Base-by-base conservation (phyloP, 1,284 basidiomycete genomes). In the Sanghuangporus weigelae region DNA sequence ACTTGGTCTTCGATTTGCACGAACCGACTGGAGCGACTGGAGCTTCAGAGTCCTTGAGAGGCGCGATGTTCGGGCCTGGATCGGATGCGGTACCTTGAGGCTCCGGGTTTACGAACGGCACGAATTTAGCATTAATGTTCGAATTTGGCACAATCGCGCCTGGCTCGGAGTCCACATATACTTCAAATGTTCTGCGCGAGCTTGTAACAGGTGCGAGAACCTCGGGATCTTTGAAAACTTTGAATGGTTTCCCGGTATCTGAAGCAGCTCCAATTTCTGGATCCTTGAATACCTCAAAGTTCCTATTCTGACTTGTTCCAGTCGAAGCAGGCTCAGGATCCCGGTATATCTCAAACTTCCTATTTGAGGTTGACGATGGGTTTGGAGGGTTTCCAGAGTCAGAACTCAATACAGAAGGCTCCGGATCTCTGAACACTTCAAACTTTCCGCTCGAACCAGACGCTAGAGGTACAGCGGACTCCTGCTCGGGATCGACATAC, bases 61-160 rank as follows among this genome's bases (percentile, higher is more conserved):
- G 19, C 38, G 38, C 14, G n/a, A 42, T 44, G 19, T 57, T 57
- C 3, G 56, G 5, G 16, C 16, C 70, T 38, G 78, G 75, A 63
- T 73, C 71, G 36, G 84, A 81, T 21, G 76, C 80, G 31, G 82
- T 68, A 26, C 85, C 77, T 69, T 81, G 81, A 35, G 83, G 73
- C 63, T 35, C 85, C 83, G 16, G 83, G 26, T 58, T 48, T 35
- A 21, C 48, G 42, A 23, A 57, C 11, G 62, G 64, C 8, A 64
- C 39, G 42, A 66, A 62, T 36, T 63, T 63, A n/a, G 63, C 19
- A 31, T 7, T 21, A 6, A 11, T 42, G 39, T 38, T 12, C 16
- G 44, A 48, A 6, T 11, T 35, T 19, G 44, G 19, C 19, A 26
- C 19, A 7, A 40, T 40, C 3, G 42, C 39, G 19, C 40, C 31